Evolutionary conservation across 2,329 filamentous ascomycete species (phyloP), one percentile per base, ranked within the genome.

Genomic region (Grosmannia huntii): DNA sequence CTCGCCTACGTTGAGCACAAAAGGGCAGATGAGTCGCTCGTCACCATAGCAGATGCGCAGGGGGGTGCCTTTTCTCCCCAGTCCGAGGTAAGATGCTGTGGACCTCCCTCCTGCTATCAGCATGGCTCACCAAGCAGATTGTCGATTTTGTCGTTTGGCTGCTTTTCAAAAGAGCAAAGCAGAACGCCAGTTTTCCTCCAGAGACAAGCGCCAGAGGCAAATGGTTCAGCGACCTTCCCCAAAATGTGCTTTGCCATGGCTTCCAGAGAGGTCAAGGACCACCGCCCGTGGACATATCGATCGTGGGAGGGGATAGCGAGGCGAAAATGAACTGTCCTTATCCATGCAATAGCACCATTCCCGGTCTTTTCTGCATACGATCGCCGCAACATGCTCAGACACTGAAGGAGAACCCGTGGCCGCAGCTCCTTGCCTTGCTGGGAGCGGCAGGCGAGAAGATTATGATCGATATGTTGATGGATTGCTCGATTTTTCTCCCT

Each of bases 141-240:
- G 77, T 92, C 50, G 86, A 91, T 66, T 90, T 88, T 69, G 80
- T 81, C 31, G 82, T 96, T 49, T 90, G 86, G 82, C 76, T 81
- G 11, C 74, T 96, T 2, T 96, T 95, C 69, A 81, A 80, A 14
- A 77, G 80, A 64, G 71, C 75, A 19, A 72, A 76, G 36, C 68
- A 68, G 23, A 66, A 69, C 31, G 71, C 70, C 60, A 69, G 75
- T 55, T 81, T 79, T 66, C 85, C 86, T 1, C 79, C 81, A 31
- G 23, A 38, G 7, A 9, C 38, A 9, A 14, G 36, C 7, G 16
- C 31, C 4, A 33, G n/a, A n/a, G 16, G 4, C 16, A 19, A 12
- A 12, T 36, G 46, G 36, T n/a, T 21, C 33, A n/a, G 23, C 2
- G 41, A 44, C 38, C 53, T 59, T 3, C 60, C 61, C 2, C 46